These are phyloP conservation scores for Candida insectalens DNA, from an alignment of 805 yeast species.

Conservation along the genomic window DNA sequence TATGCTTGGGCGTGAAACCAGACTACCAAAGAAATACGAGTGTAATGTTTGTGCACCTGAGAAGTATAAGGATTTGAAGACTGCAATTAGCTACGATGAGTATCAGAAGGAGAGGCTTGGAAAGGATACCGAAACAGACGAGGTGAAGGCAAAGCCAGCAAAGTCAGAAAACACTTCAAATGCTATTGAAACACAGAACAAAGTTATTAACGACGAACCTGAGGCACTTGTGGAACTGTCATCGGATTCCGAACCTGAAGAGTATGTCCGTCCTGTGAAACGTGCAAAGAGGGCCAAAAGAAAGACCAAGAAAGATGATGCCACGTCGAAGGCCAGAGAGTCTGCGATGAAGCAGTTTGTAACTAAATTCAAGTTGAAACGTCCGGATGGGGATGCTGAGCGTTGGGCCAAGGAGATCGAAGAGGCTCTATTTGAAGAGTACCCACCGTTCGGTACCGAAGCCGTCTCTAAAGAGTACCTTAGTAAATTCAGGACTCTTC, in stretches of 20 bases:
- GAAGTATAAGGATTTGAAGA: conserved; percentile 24
- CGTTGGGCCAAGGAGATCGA: conserved; percentile 48
- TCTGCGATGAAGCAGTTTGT: conserved; percentile 44
- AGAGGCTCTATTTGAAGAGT: conserved; percentile 30
- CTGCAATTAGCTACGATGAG: conserved; percentile 21
- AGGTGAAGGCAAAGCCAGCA: conserved; percentile 9
- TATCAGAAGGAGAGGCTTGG: conserved; percentile 9
- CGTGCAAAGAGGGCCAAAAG: not conserved
- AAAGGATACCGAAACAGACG: conserved; percentile 3
- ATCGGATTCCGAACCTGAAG: conserved; percentile 5
- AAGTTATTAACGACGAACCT: conserved; percentile 7
- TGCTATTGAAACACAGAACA: conserved; percentile 10
- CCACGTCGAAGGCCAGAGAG: conserved; percentile 28
- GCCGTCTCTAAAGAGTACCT: conserved; percentile 35
- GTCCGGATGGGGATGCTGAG: conserved; percentile 28
- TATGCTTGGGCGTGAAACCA: conserved; percentile 33
- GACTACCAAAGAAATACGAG: conserved; percentile 36
- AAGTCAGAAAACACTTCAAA: conserved; percentile 10
- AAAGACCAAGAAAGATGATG: conserved; percentile 4
- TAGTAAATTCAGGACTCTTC: conserved; percentile 57
- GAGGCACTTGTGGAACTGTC: conserved; percentile 7
- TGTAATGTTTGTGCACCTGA: conserved; percentile 47
- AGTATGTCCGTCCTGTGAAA: not conserved
- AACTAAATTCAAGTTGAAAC: conserved; percentile 31
- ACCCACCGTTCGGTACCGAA: conserved; percentile 9